Conservation (phyloP, 2,329 filamentous ascomycete species). For the Scedosporium dehoogii region DNA sequence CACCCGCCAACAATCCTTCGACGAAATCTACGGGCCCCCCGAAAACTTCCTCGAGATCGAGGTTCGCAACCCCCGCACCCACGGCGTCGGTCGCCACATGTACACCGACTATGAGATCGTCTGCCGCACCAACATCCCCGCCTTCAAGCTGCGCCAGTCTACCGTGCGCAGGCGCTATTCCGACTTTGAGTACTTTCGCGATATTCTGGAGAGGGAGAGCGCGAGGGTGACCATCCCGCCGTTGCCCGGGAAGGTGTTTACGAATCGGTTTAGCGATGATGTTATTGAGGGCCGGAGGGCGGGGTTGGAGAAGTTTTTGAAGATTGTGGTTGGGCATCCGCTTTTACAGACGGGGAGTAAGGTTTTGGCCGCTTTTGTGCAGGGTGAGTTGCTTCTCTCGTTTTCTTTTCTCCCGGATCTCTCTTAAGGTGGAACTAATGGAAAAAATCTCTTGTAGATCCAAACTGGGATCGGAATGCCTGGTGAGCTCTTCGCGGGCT, state of each 20-base stretch:
- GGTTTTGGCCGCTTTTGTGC: constrained; percentile 90
- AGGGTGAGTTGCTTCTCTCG: constrained; percentile 53
- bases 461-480: constrained; percentile 84
- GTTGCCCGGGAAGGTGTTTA: constrained; percentile 93
- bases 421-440: background rate
- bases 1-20: constrained; percentile 85
- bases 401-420: constrained; percentile 1
- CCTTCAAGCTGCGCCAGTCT: constrained; percentile 89
- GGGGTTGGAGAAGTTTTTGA: constrained; percentile 87
- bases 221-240: constrained; percentile 93
- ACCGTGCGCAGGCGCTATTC: constrained; percentile 89
- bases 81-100: constrained; percentile 90
- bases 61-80: constrained; percentile 86
- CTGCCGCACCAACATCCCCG: constrained; percentile 95
- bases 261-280: constrained; percentile 94
- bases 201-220: constrained; percentile 91
- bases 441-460: constrained; percentile 40
- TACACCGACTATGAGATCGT: constrained; percentile 99
- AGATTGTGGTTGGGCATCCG: constrained; percentile 95
- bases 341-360: constrained; percentile 96
- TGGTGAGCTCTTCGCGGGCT: constrained; percentile 46
- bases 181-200: constrained; percentile 97
- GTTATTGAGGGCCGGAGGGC: constrained; percentile 92
- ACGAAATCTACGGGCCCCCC: constrained; percentile 96
- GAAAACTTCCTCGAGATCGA: constrained; percentile 99